phyloP scores from a whole-genome alignment of 768 basidiomycete genomes.

The Podaxis rugospora region DNA sequence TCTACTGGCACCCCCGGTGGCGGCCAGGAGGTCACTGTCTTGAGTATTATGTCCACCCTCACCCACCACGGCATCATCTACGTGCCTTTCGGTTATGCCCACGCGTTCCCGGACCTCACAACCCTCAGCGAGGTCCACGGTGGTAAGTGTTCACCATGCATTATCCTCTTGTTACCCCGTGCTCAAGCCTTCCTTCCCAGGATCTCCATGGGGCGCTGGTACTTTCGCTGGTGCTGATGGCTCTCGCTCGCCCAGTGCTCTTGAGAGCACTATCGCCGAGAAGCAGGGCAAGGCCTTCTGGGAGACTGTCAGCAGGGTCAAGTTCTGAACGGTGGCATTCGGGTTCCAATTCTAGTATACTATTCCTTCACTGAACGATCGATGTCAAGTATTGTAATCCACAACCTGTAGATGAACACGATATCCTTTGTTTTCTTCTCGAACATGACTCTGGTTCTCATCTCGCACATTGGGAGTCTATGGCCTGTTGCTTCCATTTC shows the following conservation, averaged over 20 bases:
- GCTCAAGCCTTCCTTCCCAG: slow-evolving; percentile 26
- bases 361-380: neutral
- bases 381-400: neutral
- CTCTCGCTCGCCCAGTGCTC: slow-evolving; percentile 38
- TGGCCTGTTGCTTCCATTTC: neutral
- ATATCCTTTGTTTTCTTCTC: neutral
- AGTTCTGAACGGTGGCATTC: slow-evolving; percentile 3
- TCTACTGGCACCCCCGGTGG: slow-evolving; percentile 72
- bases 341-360: neutral
- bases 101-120: slow-evolving; percentile 34
- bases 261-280: slow-evolving; percentile 48
- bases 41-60: slow-evolving; percentile 51
- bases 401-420: neutral
- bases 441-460: neutral
- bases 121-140: slow-evolving; percentile 49
- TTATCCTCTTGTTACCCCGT: neutral
- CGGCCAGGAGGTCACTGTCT: slow-evolving; percentile 67
- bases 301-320: slow-evolving; percentile 26
- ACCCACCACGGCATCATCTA: slow-evolving; percentile 70
- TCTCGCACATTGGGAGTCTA: neutral
- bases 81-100: slow-evolving; percentile 70
- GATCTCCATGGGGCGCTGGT: slow-evolving; percentile 77
- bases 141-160: slow-evolving; percentile 33
- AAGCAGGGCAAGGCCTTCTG: slow-evolving; percentile 55
- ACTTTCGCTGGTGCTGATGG: slow-evolving; percentile 48